Percentiles rank a stretch among this genome's conserved stretches.
These are phyloP conservation scores for Corrigiola litoralis DNA, from an alignment of 179 eudicot species.

Conservation along the genomic window DNA sequence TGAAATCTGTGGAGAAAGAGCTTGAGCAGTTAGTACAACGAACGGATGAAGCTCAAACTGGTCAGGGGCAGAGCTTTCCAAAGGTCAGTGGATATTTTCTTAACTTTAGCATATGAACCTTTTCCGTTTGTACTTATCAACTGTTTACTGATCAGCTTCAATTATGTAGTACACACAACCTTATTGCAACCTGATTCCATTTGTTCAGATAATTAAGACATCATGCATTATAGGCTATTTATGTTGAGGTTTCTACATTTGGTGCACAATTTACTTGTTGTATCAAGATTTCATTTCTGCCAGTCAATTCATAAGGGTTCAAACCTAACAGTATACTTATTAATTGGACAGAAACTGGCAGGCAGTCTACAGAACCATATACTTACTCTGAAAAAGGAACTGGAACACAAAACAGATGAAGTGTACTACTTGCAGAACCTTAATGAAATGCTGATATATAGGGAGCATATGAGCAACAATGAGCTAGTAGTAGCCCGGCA, in stretches of 20 bases:
- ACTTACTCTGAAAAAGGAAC: constrained; percentile 24
- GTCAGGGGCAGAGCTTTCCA: background rate
- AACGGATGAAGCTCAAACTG: constrained; percentile 12
- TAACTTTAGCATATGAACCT: background rate
- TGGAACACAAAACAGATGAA: constrained; percentile 41
- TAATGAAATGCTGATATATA: constrained; percentile 35
- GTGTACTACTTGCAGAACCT: constrained; percentile 36
- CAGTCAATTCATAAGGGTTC: background rate
- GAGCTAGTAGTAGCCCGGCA: constrained; percentile 40
- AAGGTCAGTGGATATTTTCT: constrained; percentile 15
- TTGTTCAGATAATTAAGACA: too few species aligned
- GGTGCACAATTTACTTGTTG: too few species aligned
- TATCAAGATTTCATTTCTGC: too few species aligned
- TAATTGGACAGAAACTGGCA: constrained; percentile 4
- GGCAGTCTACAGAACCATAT: constrained; percentile 8
- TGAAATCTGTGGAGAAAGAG: constrained; percentile 8
- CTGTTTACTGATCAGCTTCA: too few species aligned
- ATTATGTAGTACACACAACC: too few species aligned
- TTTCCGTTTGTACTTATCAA: too few species aligned
- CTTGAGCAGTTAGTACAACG: constrained; percentile 4
- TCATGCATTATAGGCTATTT: background rate
- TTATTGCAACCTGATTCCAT: too few species aligned
- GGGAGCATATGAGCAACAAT: constrained; percentile 39
- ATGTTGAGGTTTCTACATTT: too few species aligned
- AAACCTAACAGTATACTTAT: background rate